A percentile compares a stretch with the other conserved stretches of the same genome.
phyloP scores from a whole-genome alignment of 306 rosid genomes.

The Vigna angularis region DNA sequence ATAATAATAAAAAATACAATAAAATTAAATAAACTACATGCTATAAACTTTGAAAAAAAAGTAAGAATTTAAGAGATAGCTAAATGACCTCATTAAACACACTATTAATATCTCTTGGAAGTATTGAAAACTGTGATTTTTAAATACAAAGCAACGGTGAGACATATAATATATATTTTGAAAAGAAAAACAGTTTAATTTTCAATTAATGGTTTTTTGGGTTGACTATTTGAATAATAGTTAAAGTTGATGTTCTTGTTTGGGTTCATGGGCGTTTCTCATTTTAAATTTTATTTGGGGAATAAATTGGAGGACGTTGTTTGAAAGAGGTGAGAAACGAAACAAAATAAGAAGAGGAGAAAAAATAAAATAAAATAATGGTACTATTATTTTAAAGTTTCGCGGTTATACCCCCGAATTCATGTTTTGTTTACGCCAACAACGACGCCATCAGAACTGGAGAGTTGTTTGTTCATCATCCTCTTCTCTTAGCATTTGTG shows the following conservation, averaged over 20 bases:
- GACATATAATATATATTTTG: too few relatives aligned
- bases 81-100: too few relatives aligned
- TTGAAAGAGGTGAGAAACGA: not conserved
- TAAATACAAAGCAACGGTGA: too few relatives aligned
- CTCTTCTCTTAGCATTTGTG: not conserved
- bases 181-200: not conserved
- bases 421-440: slow-evolving; percentile 37
- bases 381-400: slow-evolving; percentile 69
- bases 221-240: not conserved
- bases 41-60: too few relatives aligned
- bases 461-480: slow-evolving; percentile 39
- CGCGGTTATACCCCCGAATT: slow-evolving; percentile 82
- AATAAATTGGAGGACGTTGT: not conserved
- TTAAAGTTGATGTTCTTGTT: not conserved
- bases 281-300: not conserved
- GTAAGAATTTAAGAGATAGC: too few relatives aligned
- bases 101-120: too few relatives aligned
- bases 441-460: not conserved
- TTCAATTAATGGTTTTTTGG: not conserved
- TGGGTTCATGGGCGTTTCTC: not conserved
- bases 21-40: too few relatives aligned
- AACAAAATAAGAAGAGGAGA: not conserved
- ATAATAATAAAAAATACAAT: too few relatives aligned
- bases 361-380: not conserved
- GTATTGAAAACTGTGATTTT: too few relatives aligned